Conservation (phyloP, 768 basidiomycete genomes). For the Auriscalpium vulgare region DNA sequence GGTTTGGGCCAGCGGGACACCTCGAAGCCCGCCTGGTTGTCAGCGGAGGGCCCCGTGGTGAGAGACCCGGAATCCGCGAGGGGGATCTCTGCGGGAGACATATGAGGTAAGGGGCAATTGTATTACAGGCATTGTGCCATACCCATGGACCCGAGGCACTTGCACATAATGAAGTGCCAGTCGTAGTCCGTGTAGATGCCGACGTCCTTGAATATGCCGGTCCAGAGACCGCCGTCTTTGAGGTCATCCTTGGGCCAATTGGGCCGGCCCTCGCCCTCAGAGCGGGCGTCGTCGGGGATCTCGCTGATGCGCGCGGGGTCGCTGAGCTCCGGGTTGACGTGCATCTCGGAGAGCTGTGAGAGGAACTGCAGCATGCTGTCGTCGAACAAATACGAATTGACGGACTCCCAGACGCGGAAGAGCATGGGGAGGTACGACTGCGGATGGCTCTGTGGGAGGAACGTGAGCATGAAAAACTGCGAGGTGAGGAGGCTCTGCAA, state of each 20-base stretch:
- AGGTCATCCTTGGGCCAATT: constrained; percentile 41
- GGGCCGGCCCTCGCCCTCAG: constrained; percentile 54
- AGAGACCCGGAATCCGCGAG: constrained; percentile 67
- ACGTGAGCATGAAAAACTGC: constrained; percentile 80
- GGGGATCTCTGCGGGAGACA: constrained; percentile 47
- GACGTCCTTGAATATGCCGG: constrained; percentile 45
- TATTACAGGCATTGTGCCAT: constrained; percentile 18
- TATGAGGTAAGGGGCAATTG: not conserved
- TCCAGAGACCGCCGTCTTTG: constrained; percentile 39
- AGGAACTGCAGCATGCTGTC: constrained; percentile 85
- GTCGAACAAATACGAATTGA: constrained; percentile 86
- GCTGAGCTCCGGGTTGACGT: constrained; percentile 69
- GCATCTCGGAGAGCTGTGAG: constrained; percentile 67
- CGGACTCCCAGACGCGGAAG: constrained; percentile 80
- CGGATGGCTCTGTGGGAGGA: constrained; percentile 79
- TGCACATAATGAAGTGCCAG: constrained; percentile 83
- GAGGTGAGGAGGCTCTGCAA: constrained; percentile 64
- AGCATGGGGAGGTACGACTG: constrained; percentile 79
- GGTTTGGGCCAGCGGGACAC: constrained; percentile 65
- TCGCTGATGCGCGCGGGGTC: constrained; percentile 61
- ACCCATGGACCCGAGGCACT: constrained; percentile 81
- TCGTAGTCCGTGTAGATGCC: constrained; percentile 80
- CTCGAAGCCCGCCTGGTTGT: constrained; percentile 66
- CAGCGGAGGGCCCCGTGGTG: constrained; percentile 69
- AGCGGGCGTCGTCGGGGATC: constrained; percentile 62